phyloP scores from a whole-genome alignment of 106 monocot species.

The Triglochin maritima region DNA sequence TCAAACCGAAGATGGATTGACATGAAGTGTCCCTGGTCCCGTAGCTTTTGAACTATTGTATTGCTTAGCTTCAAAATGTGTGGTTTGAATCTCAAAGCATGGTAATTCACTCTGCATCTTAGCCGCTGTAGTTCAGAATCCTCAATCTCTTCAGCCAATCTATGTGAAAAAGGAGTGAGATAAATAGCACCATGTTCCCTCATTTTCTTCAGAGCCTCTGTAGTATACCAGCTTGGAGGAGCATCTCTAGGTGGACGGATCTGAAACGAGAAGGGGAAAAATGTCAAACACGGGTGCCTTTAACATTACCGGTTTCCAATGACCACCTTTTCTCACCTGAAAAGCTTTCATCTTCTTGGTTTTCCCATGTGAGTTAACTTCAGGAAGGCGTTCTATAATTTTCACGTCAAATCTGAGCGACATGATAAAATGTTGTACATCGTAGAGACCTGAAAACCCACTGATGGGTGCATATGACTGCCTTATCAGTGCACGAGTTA shows the following conservation, averaged over 20 bases:
- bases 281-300: background rate
- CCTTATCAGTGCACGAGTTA: background rate
- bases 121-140: conserved; percentile 79
- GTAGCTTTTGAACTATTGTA: conserved; percentile 66
- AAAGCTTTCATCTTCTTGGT: conserved; percentile 64
- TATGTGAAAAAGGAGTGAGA: conserved; percentile 92
- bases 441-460: conserved; percentile 93
- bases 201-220: conserved; percentile 75
- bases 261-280: conserved; percentile 21
- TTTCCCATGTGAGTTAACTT: conserved; percentile 54
- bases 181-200: conserved; percentile 81
- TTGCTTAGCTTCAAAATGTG: conserved; percentile 80
- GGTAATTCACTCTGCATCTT: conserved; percentile 95
- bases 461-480: conserved; percentile 18
- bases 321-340: conserved; percentile 38
- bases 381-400: conserved; percentile 71
- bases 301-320: background rate
- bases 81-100: conserved; percentile 90
- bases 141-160: conserved; percentile 84
- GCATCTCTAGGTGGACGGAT: conserved; percentile 95
- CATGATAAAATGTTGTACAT: conserved; percentile 86
- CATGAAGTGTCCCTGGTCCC: conserved; percentile 80
- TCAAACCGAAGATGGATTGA: conserved; percentile 98
- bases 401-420: conserved; percentile 61
- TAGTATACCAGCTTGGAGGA: conserved; percentile 73